Evolutionary conservation across 805 yeast genomes (phyloP).

Genomic region (Danielozyma ontarioensis): DNA sequence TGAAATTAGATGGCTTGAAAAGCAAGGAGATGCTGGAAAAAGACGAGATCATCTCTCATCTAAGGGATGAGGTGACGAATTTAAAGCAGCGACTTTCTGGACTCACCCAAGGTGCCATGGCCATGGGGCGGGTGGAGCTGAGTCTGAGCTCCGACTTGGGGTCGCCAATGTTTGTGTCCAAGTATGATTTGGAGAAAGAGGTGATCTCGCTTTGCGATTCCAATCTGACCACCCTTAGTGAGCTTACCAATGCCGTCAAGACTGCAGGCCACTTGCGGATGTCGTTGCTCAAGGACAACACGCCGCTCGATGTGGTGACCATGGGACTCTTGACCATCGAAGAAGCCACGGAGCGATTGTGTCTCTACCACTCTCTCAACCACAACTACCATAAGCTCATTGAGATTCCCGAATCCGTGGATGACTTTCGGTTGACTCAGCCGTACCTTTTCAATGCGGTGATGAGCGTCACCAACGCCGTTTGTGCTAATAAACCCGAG

Average conservation of each 20-base stretch:
- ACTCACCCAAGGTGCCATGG: constrained; percentile 1
- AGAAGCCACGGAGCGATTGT: constrained; percentile 55
- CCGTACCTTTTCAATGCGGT: constrained; percentile 65
- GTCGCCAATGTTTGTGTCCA: constrained; percentile 22
- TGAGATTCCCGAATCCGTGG: constrained; percentile 44
- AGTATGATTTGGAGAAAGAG: constrained; percentile 38
- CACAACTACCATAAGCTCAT: constrained; percentile 53
- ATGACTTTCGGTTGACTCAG: constrained; percentile 41
- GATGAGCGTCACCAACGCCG: constrained; percentile 54
- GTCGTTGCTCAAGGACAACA: constrained; percentile 19
- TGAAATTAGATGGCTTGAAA: constrained; percentile 4
- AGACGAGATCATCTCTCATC: constrained; percentile 5
- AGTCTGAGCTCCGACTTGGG: constrained; percentile 3
- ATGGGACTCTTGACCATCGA: constrained; percentile 51
- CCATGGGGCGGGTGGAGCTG: background rate
- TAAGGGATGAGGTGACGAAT: constrained; percentile 11
- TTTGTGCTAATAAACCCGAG: constrained; percentile 21
- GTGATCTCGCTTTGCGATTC: constrained; percentile 30
- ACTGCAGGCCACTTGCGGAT: constrained; percentile 39
- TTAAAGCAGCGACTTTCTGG: constrained; percentile 5
- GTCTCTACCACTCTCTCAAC: constrained; percentile 43
- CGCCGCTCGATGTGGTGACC: constrained; percentile 46
- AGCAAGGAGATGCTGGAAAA: constrained; percentile 3
- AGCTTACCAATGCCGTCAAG: constrained; percentile 43
- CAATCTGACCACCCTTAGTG: constrained; percentile 29